These are phyloP conservation scores for Rutstroemia sp. DNA, from an alignment of 2,329 filamentous ascomycete genomes.

Conservation along the genomic window DNA sequence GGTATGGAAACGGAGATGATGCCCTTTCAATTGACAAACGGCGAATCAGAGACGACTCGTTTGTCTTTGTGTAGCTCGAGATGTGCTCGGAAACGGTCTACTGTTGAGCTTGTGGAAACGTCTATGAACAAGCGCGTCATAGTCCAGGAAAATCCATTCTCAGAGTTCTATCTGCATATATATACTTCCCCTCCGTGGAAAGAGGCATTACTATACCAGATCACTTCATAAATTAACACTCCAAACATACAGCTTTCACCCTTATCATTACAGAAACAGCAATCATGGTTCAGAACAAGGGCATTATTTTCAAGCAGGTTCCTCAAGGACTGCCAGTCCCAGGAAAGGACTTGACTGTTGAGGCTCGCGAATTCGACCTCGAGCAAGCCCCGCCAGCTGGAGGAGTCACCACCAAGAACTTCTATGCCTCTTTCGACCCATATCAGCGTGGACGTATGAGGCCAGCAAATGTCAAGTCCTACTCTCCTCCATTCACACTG, in stretches of 20 bases:
- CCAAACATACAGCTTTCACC: not conserved
- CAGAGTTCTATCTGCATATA: not conserved
- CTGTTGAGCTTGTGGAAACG: not conserved
- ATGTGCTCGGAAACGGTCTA: not conserved
- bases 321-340: slow-evolving; percentile 60
- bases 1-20: not conserved
- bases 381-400: slow-evolving; percentile 52
- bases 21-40: not conserved
- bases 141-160: not conserved
- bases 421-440: slow-evolving; percentile 66
- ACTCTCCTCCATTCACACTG: slow-evolving; percentile 54
- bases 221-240: not conserved
- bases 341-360: slow-evolving; percentile 62
- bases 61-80: too few species aligned
- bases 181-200: not conserved
- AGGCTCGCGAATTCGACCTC: slow-evolving; percentile 61
- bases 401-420: slow-evolving; percentile 61
- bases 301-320: slow-evolving; percentile 63
- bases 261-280: slow-evolving; percentile 3
- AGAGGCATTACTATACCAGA: not conserved
- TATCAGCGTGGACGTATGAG: slow-evolving; percentile 81
- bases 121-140: not conserved
- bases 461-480: slow-evolving; percentile 54
- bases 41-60: not conserved
- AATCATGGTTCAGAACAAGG: slow-evolving; percentile 57